These are phyloP conservation scores for Fusarium tjaetaba DNA, from an alignment of 2,329 filamentous ascomycete genomes.

Conservation along the genomic window DNA sequence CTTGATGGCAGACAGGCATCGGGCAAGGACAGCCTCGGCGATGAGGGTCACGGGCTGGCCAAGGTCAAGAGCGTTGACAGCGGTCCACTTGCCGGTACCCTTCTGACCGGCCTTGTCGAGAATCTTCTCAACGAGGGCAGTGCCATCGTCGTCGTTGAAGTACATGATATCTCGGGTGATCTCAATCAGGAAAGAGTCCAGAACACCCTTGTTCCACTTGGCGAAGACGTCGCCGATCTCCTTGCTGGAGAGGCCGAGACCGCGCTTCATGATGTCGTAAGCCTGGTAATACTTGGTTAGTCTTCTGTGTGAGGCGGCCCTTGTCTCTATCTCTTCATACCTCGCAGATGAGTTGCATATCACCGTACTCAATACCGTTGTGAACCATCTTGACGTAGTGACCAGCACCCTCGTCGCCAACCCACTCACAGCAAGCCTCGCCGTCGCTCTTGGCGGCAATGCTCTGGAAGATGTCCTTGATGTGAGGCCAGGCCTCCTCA, in stretches of 20 bases:
- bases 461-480: conserved; percentile 99
- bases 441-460: conserved; percentile 97
- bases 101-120: conserved; percentile 98
- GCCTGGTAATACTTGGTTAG: conserved; percentile 67
- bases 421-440: conserved; percentile 99
- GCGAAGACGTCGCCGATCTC: conserved; percentile 95
- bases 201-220: conserved; percentile 98
- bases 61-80: conserved; percentile 97
- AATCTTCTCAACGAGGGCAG: conserved; percentile 96
- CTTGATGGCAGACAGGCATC: conserved; percentile 95
- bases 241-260: conserved; percentile 86
- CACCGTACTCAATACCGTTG: conserved; percentile 99
- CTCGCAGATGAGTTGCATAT: conserved; percentile 99
- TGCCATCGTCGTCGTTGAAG: conserved; percentile 95
- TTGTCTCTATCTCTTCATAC: conserved; percentile 59
- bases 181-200: conserved; percentile 99
- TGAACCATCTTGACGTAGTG: conserved; percentile 99
- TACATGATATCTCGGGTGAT: conserved; percentile 99
- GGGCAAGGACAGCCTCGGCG: conserved; percentile 93
- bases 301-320: not conserved
- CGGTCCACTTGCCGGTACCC: conserved; percentile 99
- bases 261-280: conserved; percentile 99
- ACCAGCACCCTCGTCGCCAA: conserved; percentile 98
- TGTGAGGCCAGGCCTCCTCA: conserved; percentile 96
- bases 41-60: conserved; percentile 99